Percentiles rank a stretch among this genome's conserved stretches.
Evolutionary conservation across 2,329 filamentous ascomycete species (phyloP).

Genomic region (Chalaropsis ovoidea): DNA sequence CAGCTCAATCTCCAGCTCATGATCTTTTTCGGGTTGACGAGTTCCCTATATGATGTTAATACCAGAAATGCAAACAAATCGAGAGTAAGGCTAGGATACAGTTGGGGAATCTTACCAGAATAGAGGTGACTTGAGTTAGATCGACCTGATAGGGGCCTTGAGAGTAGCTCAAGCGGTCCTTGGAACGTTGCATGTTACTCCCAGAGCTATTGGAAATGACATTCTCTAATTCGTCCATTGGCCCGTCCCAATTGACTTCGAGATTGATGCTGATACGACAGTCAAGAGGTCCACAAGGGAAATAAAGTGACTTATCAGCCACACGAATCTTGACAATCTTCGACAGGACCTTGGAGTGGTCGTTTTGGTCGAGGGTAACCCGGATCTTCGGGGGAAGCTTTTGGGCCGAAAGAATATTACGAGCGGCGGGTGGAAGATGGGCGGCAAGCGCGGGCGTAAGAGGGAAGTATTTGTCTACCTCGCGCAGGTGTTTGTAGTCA

Average conservation of each 20-base stretch:
- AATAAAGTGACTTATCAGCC: conserved; percentile 75
- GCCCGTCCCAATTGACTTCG: conserved; percentile 75
- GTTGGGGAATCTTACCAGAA: conserved; percentile 32
- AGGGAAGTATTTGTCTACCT: conserved; percentile 76
- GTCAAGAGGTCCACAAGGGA: conserved; percentile 68
- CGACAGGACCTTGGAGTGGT: conserved; percentile 49
- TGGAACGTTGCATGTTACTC: conserved; percentile 46
- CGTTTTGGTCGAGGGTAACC: conserved; percentile 64
- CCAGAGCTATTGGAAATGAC: conserved; percentile 30
- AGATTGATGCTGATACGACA: conserved; percentile 91
- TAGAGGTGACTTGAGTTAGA: conserved; percentile 72
- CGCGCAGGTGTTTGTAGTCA: conserved; percentile 69
- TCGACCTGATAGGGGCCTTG: conserved; percentile 86
- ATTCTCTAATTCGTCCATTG: conserved; percentile 47
- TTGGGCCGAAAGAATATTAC: conserved; percentile 16
- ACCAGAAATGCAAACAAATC: not conserved
- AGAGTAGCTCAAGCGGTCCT: conserved; percentile 84
- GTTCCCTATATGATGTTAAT: conserved; percentile 31
- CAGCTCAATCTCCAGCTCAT: conserved; percentile 74
- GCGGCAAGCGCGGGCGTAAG: conserved; percentile 51
- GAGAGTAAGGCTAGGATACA: not conserved
- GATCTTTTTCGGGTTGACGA: conserved; percentile 49
- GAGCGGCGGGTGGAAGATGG: conserved; percentile 7
- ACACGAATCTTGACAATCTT: conserved; percentile 90
- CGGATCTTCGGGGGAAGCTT: conserved; percentile 52